Evolutionary conservation across 176 grass and related monocot genomes (phyloP).

Genomic region (Juncus inflexus): DNA sequence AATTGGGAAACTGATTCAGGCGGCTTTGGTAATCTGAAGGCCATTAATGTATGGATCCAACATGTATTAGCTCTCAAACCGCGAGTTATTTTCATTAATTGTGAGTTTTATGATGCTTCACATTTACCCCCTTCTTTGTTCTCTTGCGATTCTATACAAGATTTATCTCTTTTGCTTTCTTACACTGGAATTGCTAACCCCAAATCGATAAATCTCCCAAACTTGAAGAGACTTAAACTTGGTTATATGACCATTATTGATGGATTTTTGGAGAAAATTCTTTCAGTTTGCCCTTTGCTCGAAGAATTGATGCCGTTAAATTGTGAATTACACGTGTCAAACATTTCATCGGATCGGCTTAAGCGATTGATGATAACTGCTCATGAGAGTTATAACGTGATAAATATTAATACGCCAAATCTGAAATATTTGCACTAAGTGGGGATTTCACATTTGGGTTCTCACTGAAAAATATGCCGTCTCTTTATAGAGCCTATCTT

Average conservation of each 20-base stretch:
- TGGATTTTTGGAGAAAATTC: neutral
- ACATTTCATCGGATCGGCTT: neutral
- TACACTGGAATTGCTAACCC: neutral
- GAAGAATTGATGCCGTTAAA: neutral
- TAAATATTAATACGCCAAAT: constrained; percentile 1
- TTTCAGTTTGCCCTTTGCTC: neutral
- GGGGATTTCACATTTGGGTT: too few species aligned
- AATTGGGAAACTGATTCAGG: neutral
- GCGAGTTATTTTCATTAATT: constrained; percentile 2
- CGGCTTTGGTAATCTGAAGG: too few species aligned
- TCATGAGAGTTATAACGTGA: neutral
- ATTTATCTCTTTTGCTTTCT: neutral
- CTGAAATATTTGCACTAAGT: neutral
- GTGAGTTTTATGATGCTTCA: neutral
- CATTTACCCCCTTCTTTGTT: neutral
- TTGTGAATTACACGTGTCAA: neutral
- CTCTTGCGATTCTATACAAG: neutral
- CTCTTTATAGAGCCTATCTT: too few species aligned
- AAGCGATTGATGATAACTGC: constrained; percentile 2
- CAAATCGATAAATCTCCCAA: neutral
- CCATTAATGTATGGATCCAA: neutral
- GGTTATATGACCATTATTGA: neutral
- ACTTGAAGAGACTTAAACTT: constrained; percentile 9
- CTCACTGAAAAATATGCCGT: too few species aligned
- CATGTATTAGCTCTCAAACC: neutral